phyloP scores from a whole-genome alignment of 73 alveolate species.

The Paramecium caudatum region DNA sequence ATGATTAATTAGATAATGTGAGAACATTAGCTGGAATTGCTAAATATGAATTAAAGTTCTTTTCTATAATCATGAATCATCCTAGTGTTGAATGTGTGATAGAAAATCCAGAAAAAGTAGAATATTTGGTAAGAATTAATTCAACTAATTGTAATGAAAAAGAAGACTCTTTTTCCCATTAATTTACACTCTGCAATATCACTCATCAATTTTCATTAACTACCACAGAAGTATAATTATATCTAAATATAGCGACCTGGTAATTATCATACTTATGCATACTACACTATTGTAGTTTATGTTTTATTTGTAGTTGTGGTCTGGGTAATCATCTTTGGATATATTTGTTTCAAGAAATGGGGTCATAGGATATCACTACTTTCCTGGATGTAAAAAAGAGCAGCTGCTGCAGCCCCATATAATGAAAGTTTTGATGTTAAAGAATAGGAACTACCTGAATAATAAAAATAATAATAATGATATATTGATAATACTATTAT shows the following conservation, averaged over 20 bases:
- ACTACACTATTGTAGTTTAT: slow-evolving; percentile 17
- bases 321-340: slow-evolving; percentile 15
- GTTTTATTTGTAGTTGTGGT: slow-evolving; percentile 60
- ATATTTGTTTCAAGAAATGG: slow-evolving; percentile 44
- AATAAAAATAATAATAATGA: too few species aligned
- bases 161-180: background rate
- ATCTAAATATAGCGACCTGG: background rate
- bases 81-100: slow-evolving; percentile 18
- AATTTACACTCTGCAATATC: slow-evolving; percentile 49
- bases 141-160: slow-evolving; percentile 35
- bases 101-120: background rate
- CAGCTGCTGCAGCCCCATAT: slow-evolving; percentile 11
- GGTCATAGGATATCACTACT: slow-evolving; percentile 20
- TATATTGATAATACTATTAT: too few species aligned
- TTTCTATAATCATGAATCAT: background rate
- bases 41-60: background rate
- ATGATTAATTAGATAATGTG: background rate
- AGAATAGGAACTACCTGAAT: slow-evolving; percentile 27
- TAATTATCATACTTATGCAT: slow-evolving; percentile 10
- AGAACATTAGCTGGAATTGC: slow-evolving; percentile 32
- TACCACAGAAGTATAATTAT: slow-evolving; percentile 21
- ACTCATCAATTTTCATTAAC: slow-evolving; percentile 38
- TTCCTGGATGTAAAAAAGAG: background rate
- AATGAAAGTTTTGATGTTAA: slow-evolving; percentile 37
- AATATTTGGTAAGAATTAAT: background rate